A percentile compares a stretch with the other conserved stretches of the same genome.
These are phyloP conservation scores for Cercophora samala DNA, from an alignment of 495 filamentous ascomycete genomes.

Conservation along the genomic window DNA sequence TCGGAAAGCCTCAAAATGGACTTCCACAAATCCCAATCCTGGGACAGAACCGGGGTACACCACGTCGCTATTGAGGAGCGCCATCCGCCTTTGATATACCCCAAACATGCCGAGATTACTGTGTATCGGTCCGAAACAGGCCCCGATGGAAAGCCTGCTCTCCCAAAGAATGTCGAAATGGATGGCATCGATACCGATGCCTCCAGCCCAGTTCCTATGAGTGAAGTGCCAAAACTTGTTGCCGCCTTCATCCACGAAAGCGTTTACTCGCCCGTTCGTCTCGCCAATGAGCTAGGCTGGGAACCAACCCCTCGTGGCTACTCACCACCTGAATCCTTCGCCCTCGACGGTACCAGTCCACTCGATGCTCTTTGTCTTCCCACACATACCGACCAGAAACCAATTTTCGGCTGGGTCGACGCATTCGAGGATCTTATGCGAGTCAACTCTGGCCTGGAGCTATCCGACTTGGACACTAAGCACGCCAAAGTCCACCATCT, in stretches of 20 bases:
- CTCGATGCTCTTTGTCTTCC: too few species aligned
- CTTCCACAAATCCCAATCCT: neutral
- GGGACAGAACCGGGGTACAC: neutral
- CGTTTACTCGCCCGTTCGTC: neutral
- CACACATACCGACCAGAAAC: too few species aligned
- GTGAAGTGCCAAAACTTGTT: too few species aligned
- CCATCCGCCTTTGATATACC: neutral
- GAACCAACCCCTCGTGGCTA: neutral
- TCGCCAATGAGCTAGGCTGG: neutral
- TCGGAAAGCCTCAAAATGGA: neutral
- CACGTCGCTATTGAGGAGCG: neutral
- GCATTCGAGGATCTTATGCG: slow-evolving; percentile 44
- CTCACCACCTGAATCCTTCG: slow-evolving; percentile 15
- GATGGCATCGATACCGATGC: neutral
- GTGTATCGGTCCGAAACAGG: neutral
- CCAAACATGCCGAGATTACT: neutral
- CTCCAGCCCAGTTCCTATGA: too few species aligned
- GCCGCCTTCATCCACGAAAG: neutral
- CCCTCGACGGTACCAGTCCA: slow-evolving; percentile 17
- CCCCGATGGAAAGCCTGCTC: neutral
- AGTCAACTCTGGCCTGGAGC: slow-evolving; percentile 26
- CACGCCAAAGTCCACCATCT: neutral
- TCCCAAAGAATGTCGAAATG: neutral
- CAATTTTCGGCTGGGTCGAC: slow-evolving; percentile 37
- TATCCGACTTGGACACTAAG: slow-evolving; percentile 13